Evolutionary conservation across 768 basidiomycete genomes (phyloP), one percentile per base, ranked within the genome.

Genomic region (Mycena vitilis): DNA sequence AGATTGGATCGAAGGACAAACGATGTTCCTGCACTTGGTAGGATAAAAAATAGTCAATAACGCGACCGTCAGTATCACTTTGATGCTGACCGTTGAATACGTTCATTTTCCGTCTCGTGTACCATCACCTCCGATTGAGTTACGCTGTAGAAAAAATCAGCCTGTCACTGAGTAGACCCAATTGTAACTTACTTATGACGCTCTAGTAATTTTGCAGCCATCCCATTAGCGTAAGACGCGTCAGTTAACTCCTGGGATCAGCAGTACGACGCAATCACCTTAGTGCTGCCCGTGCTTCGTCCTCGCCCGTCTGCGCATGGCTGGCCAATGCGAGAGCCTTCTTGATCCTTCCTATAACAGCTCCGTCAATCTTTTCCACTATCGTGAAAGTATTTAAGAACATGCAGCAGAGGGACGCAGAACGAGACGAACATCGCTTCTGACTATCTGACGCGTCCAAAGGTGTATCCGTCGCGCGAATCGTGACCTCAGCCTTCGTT

Each of bases 71-170:
- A 8, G 0, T 25, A 44, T 22, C 30, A 37, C 18, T 22, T 2
- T 6, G 15, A 34, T 23, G 66, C 52, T 2, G 25, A 72, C 76
- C 76, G 71, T 66, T 78, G 74, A 18, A 76, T 60, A 47, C 68
- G 74, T 45, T 78, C 76, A 5, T 73, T 65, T 13, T 75, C 70
- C 2, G 70, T 65, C 54, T 76, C 77, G 18, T 67, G 65, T 13
- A 76, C 66, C 53, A 79, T 60, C 5, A 79, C 60, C 34, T 78
- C 77, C 8, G 78, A 77, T 63, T 78, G 76, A 15, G 73, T 73
- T 34, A 79, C 70, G 52, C 76, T 78, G 65, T 15, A 15, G 25
- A 45, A 44, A 55, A 34, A 4, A 42, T 20, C 47, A 13, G 30
- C 54, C 22, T 20, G 30, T 49, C 30, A 60, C 13, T 22, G 36